These are phyloP conservation scores for Leccinum subrobustum DNA, from an alignment of 1,284 basidiomycete genomes.

Conservation along the genomic window DNA sequence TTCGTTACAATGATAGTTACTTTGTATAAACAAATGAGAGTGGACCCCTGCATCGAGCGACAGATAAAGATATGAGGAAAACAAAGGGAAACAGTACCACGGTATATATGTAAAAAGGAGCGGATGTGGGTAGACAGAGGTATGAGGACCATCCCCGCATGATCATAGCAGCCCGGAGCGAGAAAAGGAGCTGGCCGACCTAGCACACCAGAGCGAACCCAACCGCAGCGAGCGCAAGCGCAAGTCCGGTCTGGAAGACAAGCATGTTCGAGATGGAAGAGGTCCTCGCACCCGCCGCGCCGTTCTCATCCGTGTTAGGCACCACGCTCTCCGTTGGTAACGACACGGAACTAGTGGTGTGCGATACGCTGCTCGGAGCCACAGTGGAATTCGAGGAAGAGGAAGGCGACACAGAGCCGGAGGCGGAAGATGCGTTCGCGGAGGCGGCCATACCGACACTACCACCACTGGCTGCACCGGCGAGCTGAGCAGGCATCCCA, in stretches of 20 bases:
- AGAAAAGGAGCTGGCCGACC: background rate
- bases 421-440: background rate
- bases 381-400: background rate
- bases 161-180: background rate
- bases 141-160: background rate
- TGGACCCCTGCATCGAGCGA: background rate
- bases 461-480: background rate
- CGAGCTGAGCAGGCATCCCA: conserved; percentile 21
- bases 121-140: background rate
- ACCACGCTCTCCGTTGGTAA: background rate
- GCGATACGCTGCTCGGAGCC: background rate
- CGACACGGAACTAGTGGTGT: background rate
- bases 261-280: conserved; percentile 5
- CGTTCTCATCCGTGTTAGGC: conserved; percentile 8
- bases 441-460: background rate
- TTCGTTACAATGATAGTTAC: background rate
- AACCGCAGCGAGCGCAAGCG: conserved; percentile 20
- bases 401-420: background rate
- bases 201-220: conserved; percentile 23
- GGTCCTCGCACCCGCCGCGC: background rate
- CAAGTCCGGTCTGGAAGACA: conserved; percentile 16
- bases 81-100: background rate
- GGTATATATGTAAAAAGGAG: conserved; percentile 1
- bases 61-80: background rate
- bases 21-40: background rate